phyloP scores from a whole-genome alignment of 129 eudicot species.

The Rutidosis leptorrhynchoides region DNA sequence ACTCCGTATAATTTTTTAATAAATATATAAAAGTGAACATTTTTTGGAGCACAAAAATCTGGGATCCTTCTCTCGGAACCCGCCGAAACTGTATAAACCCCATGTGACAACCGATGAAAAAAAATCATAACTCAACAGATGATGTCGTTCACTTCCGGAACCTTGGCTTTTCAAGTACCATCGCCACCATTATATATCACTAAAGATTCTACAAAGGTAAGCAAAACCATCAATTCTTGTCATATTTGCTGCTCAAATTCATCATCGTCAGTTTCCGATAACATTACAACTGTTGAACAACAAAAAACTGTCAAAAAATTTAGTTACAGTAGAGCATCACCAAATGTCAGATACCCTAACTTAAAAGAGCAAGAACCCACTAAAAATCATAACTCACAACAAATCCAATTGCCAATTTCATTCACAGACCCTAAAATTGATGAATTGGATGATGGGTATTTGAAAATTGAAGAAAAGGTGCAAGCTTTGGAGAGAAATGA shows the following conservation, averaged over 20 bases:
- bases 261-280: slow-evolving; percentile 34
- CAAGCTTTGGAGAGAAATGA: slow-evolving; percentile 30
- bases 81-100: slow-evolving; percentile 20
- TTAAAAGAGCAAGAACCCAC: slow-evolving; percentile 36
- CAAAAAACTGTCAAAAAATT: slow-evolving; percentile 49
- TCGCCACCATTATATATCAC: slow-evolving; percentile 28
- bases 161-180: slow-evolving; percentile 37
- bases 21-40: too few species aligned
- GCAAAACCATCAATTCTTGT: slow-evolving; percentile 18
- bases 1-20: too few species aligned
- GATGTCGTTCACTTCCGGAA: slow-evolving; percentile 35
- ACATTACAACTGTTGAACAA: slow-evolving; percentile 38
- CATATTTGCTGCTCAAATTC: slow-evolving; percentile 33
- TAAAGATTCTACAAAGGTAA: slow-evolving; percentile 49
- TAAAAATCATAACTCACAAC: slow-evolving; percentile 13
- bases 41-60: slow-evolving; percentile 6
- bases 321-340: slow-evolving; percentile 81
- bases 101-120: too few species aligned
- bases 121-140: slow-evolving; percentile 4
- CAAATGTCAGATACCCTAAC: slow-evolving; percentile 82
- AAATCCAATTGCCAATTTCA: slow-evolving; percentile 28
- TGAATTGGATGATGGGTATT: slow-evolving; percentile 25
- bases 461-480: slow-evolving; percentile 22
- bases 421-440: slow-evolving; percentile 10
- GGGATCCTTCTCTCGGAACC: slow-evolving; percentile 6